phyloP scores from a whole-genome alignment of 768 basidiomycete genomes.

The Amanita pallidorosea region DNA sequence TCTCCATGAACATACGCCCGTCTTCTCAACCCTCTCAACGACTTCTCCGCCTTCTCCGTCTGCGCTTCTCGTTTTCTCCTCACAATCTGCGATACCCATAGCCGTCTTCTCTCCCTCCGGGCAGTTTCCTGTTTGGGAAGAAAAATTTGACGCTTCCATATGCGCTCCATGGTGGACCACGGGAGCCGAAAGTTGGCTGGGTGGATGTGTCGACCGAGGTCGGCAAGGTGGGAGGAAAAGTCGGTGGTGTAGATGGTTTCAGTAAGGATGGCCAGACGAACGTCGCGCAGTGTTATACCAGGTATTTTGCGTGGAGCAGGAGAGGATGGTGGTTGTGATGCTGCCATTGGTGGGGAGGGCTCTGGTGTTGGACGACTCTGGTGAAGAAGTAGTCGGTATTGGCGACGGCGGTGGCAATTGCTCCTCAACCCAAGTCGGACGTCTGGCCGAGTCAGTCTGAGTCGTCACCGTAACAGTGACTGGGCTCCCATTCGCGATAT shows the following conservation, averaged over 20 bases:
- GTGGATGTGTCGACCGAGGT: slow-evolving; percentile 3
- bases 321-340: neutral
- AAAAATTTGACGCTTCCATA: slow-evolving; percentile 3
- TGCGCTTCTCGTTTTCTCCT: neutral
- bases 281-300: slow-evolving; percentile 3
- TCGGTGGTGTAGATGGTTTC: slow-evolving; percentile 1
- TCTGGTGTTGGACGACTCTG: neutral
- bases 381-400: too few relatives aligned
- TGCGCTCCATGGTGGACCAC: slow-evolving; percentile 4
- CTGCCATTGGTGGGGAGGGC: neutral
- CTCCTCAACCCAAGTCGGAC: slow-evolving; percentile 4
- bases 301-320: neutral
- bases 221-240: neutral
- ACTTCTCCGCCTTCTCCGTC: neutral
- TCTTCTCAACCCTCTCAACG: neutral
- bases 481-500: slow-evolving; percentile 2
- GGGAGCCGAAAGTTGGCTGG: slow-evolving; percentile 5
- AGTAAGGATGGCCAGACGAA: slow-evolving; percentile 3
- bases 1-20: neutral
- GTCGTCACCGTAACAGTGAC: slow-evolving; percentile 2
- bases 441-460: slow-evolving; percentile 5
- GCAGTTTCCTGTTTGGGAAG: neutral
- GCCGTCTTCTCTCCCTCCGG: neutral
- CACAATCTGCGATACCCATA: neutral
- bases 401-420: neutral